Percentiles rank a stretch among this genome's conserved stretches.
These are phyloP conservation scores for Penicillium oxalicum DNA, from an alignment of 2,329 filamentous ascomycete genomes.

Conservation along the genomic window DNA sequence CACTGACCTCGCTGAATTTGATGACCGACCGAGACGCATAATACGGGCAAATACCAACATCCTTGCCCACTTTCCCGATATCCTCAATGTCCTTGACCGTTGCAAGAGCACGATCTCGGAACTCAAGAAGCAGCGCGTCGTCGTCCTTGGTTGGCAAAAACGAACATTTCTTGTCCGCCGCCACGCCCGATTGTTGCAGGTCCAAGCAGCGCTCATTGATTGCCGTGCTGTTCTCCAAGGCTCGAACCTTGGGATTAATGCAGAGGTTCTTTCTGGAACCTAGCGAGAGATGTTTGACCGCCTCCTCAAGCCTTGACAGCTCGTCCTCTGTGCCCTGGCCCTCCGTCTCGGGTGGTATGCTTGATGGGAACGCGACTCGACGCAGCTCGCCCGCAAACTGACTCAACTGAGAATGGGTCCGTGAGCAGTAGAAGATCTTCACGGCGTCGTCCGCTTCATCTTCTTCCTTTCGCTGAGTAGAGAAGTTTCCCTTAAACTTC, in stretches of 20 bases:
- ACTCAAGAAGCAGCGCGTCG: constrained; percentile 64
- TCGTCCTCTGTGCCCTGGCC: constrained; percentile 17
- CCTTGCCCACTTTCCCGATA: constrained; percentile 68
- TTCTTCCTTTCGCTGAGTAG: constrained; percentile 35
- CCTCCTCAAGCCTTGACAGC: constrained; percentile 45
- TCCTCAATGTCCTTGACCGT: constrained; percentile 92
- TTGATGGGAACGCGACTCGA: constrained; percentile 70
- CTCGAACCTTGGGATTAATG: constrained; percentile 77
- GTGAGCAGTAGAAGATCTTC: constrained; percentile 88
- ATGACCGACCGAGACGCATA: constrained; percentile 87
- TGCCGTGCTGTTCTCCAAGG: constrained; percentile 63
- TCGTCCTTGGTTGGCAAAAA: constrained; percentile 76
- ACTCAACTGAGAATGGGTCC: constrained; percentile 85
- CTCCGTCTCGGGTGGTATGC: constrained; percentile 48
- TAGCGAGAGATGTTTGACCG: constrained; percentile 72
- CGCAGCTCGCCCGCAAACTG: constrained; percentile 81
- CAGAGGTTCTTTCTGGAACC: constrained; percentile 84
- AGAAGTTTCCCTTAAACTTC: constrained; percentile 50
- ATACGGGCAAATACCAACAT: constrained; percentile 82
- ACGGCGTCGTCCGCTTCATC: constrained; percentile 54
- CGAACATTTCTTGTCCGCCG: constrained; percentile 62
- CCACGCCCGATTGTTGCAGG: constrained; percentile 65
- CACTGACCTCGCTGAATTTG: constrained; percentile 63
- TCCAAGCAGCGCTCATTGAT: constrained; percentile 94
- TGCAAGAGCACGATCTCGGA: constrained; percentile 78